Base-by-base conservation (phyloP, 2,329 filamentous ascomycete species). In the Dactylellina leptospora region DNA sequence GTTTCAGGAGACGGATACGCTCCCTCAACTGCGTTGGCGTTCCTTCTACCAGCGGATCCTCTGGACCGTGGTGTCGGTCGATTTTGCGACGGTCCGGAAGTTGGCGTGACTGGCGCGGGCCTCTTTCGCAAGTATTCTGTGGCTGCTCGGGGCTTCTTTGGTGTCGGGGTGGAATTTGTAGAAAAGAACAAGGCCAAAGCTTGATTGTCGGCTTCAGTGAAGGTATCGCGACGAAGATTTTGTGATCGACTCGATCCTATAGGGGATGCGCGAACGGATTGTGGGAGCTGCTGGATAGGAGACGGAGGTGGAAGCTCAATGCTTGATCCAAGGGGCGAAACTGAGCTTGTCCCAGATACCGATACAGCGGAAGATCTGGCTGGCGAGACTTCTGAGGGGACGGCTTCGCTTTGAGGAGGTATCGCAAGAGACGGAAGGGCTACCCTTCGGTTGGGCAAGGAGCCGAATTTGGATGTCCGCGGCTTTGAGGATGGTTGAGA, bases 1-100 rank as follows among this genome's bases (percentile, higher is more conserved):
- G 68, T 72, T 47, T 72, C 68, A 23, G 68, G 68, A 22, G 68
- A 72, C 38, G 68, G 68, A 55, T 72, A 72, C 6, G 68, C 68
- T 16, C 59, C 68, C 20, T 72, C 53, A 23, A 72, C n/a, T 9
- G 66, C 61, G 28, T 48, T 72, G 20, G 33, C 33, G 20, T 28
- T 72, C 28, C 68, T 38, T 30, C 68, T 64, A 50, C 38, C 23
- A 2, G 45, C 47, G 23, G 68, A 64, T 10, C 51, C 59, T 47
- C 62, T 23, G 11, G 62, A 68, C 4, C 28, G 44, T 23, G 53
- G 54, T 1, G 53, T 63, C 10, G 36, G 50, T 2, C 40, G 59
- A 18, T 11, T 4, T 36, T 59, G 53, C 2, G 59, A 60, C n/a
- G 68, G 59, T 11, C 44, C 45, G 16, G 68, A 59, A 0, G 54